Evolutionary conservation across 2,329 filamentous ascomycete genomes (phyloP), one percentile per base, ranked within the genome.

Genomic region (Botrytis tulipae): DNA sequence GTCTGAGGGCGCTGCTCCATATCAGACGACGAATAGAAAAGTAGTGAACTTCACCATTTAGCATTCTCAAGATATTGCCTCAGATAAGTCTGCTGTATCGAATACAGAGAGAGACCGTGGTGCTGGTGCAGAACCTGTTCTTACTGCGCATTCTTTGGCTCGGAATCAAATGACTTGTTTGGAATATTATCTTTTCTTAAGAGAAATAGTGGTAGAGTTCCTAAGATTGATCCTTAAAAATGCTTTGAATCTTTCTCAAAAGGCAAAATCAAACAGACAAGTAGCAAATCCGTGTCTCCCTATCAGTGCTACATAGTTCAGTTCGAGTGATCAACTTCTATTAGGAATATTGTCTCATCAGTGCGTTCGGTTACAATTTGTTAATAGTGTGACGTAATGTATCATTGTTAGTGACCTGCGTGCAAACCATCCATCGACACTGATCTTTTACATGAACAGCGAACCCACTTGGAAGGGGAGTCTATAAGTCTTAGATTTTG

Each of bases 391-490:
- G 12, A 62, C 22, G 35, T 14, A 8, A 25, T 40, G 1, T 1
- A 40, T 9, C 12, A 16, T 40, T 37, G 20, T 22, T n/a, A 1
- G 12, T n/a, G 8, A 14, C 16, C 0, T 40, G 59, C 22, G 0
- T 40, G 59, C 22, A 3, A 35, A n/a, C 7, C 14, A 6, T 25
- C 14, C 48, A 54, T n/a, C 4, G 4, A 1, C 1, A n/a, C 25
- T 16, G 10, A 6, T n/a, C 0, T 6, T n/a, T 1, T 14, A 51
- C 1, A 10, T 0, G 4, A 25, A 3, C 25, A 51, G 22, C 4
- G 48, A 14, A n/a, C 1, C 6, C 48, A n/a, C 25, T 16, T 16
- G 1, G 12, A 54, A 54, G 12, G 10, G 4, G 7, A 14, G 22
- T n/a, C 25, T 54, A 54, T 3, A n/a, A 54, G 4, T 51, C 10